These are phyloP conservation scores for Microcyclospora tardicrescens DNA, from an alignment of 2,329 filamentous ascomycete species.

Conservation along the genomic window DNA sequence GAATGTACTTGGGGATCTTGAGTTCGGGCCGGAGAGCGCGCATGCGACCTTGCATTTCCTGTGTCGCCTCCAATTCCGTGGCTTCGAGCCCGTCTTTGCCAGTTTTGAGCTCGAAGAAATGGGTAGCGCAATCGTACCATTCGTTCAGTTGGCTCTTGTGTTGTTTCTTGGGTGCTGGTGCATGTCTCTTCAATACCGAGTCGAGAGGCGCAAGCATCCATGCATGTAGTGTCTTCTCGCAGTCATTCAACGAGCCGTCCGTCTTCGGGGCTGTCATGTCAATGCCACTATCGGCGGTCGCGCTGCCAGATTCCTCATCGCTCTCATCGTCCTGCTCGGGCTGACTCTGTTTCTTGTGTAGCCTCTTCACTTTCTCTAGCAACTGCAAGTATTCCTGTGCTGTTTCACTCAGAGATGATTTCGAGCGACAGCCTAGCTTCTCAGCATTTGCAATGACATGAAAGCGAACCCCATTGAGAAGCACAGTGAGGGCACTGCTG, in stretches of 20 bases:
- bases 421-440: slow-evolving; percentile 6
- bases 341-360: slow-evolving; percentile 4
- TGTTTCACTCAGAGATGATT: slow-evolving; percentile 5
- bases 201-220: slow-evolving; percentile 20
- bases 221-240: slow-evolving; percentile 15
- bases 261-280: slow-evolving; percentile 9
- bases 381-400: slow-evolving; percentile 13
- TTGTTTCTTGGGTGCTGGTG: slow-evolving; percentile 2
- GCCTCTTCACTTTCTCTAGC: slow-evolving; percentile 10
- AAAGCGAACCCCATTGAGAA: slow-evolving; percentile 19
- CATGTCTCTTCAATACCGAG: slow-evolving; percentile 7
- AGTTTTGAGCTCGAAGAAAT: slow-evolving; percentile 18
- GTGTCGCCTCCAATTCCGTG: slow-evolving; percentile 12
- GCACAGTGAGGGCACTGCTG: slow-evolving; percentile 20
- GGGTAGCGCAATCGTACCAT: slow-evolving; percentile 20
- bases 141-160: slow-evolving; percentile 15
- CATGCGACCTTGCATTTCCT: slow-evolving; percentile 12
- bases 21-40: slow-evolving; percentile 16
- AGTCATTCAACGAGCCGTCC: slow-evolving; percentile 6
- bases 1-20: slow-evolving; percentile 23
- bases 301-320: slow-evolving; percentile 4
- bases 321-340: slow-evolving; percentile 10
- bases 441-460: slow-evolving; percentile 21
- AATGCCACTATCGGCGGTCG: slow-evolving; percentile 16
- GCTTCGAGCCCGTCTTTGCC: slow-evolving; percentile 14